Evolutionary conservation across 2,329 filamentous ascomycete species (phyloP).

Genomic region (Cryoendolithus antarcticus): DNA sequence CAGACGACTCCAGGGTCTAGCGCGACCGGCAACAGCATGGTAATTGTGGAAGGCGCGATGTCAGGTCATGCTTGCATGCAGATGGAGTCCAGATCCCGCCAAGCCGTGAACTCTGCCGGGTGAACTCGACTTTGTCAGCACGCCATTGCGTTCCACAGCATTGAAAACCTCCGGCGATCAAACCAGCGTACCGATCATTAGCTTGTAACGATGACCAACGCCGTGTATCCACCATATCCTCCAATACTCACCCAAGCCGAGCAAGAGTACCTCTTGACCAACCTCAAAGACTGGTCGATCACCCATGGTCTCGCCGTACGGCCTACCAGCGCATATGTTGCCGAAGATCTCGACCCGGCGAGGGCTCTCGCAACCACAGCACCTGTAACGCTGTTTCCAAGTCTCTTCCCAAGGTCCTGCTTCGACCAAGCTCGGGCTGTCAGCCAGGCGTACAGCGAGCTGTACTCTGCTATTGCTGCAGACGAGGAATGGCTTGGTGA

Average conservation of each 20-base stretch:
- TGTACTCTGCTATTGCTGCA: conserved; percentile 80
- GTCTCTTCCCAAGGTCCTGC: conserved; percentile 69
- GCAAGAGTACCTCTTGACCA: conserved; percentile 56
- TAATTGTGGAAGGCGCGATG: no score
- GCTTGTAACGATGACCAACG: no score
- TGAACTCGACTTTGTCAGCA: no score
- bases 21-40: no score
- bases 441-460: conserved; percentile 76
- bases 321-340: conserved; percentile 57
- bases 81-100: no score
- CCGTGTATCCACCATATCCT: conserved; percentile 50
- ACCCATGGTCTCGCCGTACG: conserved; percentile 79
- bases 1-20: no score
- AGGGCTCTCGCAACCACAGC: conserved; percentile 72
- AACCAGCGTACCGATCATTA: no score
- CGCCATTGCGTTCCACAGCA: no score
- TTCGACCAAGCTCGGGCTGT: conserved; percentile 71
- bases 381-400: conserved; percentile 88
- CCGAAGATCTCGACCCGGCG: conserved; percentile 53
- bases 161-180: no score
- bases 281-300: conserved; percentile 85
- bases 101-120: no score
- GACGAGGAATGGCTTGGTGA: conserved; percentile 70
- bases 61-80: no score
- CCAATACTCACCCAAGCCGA: conserved; percentile 58